Evolutionary conservation across 2,329 filamentous ascomycete species (phyloP).

Genomic region (Fusarium albosuccineum): DNA sequence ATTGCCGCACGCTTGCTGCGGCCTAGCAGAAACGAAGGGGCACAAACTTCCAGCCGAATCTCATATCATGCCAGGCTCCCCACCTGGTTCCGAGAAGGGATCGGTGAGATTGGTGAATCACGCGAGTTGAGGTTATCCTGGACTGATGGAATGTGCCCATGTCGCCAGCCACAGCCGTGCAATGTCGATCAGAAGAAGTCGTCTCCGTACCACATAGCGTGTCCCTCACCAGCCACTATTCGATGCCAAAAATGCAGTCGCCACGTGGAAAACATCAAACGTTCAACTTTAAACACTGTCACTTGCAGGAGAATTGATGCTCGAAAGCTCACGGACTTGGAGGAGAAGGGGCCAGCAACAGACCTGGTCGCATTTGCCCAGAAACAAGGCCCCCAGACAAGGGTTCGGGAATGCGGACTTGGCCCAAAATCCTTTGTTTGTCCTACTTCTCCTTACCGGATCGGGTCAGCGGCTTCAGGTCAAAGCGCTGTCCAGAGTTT

Average conservation of each 20-base stretch:
- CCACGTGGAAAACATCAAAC: slow-evolving; percentile 26
- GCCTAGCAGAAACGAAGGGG: slow-evolving; percentile 10
- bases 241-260: slow-evolving; percentile 15
- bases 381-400: background rate
- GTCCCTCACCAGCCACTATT: slow-evolving; percentile 17
- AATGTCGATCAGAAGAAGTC: slow-evolving; percentile 16
- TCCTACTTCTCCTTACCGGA: slow-evolving; percentile 22
- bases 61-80: slow-evolving; percentile 13
- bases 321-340: slow-evolving; percentile 5
- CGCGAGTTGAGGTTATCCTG: slow-evolving; percentile 23
- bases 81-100: slow-evolving; percentile 4
- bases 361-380: slow-evolving; percentile 12
- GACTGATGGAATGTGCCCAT: slow-evolving; percentile 19
- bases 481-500: slow-evolving; percentile 45
- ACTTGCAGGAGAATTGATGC: background rate
- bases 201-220: slow-evolving; percentile 19
- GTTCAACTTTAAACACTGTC: slow-evolving; percentile 11
- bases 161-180: slow-evolving; percentile 14
- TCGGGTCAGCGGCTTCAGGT: slow-evolving; percentile 23
- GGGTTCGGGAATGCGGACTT: slow-evolving; percentile 7
- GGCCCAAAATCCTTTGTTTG: slow-evolving; percentile 17
- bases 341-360: slow-evolving; percentile 10
- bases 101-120: slow-evolving; percentile 17
- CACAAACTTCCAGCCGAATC: slow-evolving; percentile 8
- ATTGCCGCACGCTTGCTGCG: slow-evolving; percentile 13